Conservation (phyloP, 2,329 filamentous ascomycete species). For the Blastomyces emzantsi region DNA sequence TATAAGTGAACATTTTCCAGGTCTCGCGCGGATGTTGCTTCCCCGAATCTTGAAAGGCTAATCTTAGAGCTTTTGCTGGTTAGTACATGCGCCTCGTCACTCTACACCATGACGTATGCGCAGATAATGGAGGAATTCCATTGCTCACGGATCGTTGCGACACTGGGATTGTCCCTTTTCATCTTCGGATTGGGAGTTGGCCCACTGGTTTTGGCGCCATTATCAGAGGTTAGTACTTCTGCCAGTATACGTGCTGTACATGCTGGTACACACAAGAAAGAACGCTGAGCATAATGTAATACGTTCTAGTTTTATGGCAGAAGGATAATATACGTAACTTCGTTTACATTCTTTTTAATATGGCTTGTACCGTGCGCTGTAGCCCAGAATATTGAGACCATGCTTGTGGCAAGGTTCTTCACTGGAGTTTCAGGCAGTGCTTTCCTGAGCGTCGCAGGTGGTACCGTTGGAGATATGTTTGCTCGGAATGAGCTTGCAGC, state of each 20-base stretch:
- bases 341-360: slow-evolving; percentile 65
- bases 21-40: not conserved
- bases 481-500: slow-evolving; percentile 57
- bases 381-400: slow-evolving; percentile 69
- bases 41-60: not conserved
- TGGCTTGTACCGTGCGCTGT: slow-evolving; percentile 76
- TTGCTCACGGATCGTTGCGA: slow-evolving; percentile 61
- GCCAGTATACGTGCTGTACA: not conserved
- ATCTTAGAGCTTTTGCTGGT: not conserved
- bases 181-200: slow-evolving; percentile 67
- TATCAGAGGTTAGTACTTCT: slow-evolving; percentile 45
- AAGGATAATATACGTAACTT: slow-evolving; percentile 66
- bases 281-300: slow-evolving; percentile 9
- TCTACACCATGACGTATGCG: slow-evolving; percentile 74
- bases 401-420: slow-evolving; percentile 70
- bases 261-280: not conserved
- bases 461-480: slow-evolving; percentile 78
- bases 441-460: slow-evolving; percentile 62
- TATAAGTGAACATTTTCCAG: slow-evolving; percentile 22
- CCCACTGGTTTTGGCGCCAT: slow-evolving; percentile 53
- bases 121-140: slow-evolving; percentile 69
- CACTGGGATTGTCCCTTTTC: slow-evolving; percentile 72
- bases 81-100: slow-evolving; percentile 75
- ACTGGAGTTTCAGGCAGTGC: slow-evolving; percentile 41
- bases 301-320: slow-evolving; percentile 63